A percentile compares a stretch with the other conserved stretches of the same genome.
Evolutionary conservation across 129 eudicot species (phyloP).

Genomic region (Daucus carota): DH1_v3.0 NC_030385.2:38515001-38515500

Average conservation of each 20-base stretch:
- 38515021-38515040: no score
- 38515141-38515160: not conserved
- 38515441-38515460: not conserved
- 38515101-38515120: not conserved
- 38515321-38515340: constrained; percentile 85
- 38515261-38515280: constrained; percentile 91
- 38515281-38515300: constrained; percentile 73
- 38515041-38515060: no score
- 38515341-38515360: constrained; percentile 32
- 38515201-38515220: not conserved
- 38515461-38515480: not conserved
- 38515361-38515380: constrained; percentile 5
- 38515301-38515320: constrained; percentile 80
- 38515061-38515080: no score
- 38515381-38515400: constrained; percentile 34
- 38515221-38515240: constrained; percentile 65
- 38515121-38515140: not conserved
- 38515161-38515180: not conserved
- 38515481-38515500: not conserved
- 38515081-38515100: not conserved
- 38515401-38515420: constrained; percentile 43
- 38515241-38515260: constrained; percentile 84
- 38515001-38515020: no score
- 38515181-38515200: not conserved
- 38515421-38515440: constrained; percentile 33